A percentile compares a stretch with the other conserved stretches of the same genome.
phyloP scores from a whole-genome alignment of 306 rosid genomes.

The Arachis stenosperma region DNA sequence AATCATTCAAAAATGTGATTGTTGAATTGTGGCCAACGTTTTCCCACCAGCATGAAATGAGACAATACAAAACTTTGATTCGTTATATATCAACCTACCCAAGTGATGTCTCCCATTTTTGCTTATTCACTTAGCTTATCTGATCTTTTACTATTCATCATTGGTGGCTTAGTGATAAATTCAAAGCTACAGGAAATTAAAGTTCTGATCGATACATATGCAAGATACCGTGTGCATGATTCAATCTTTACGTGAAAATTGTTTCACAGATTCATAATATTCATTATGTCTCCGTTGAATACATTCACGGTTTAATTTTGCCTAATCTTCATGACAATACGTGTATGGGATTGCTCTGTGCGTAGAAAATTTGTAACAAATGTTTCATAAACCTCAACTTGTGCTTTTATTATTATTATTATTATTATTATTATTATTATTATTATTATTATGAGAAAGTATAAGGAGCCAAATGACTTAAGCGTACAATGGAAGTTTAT shows the following conservation, averaged over 20 bases:
- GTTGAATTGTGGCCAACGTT: conserved; percentile 11
- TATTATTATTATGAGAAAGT: too few relatives aligned
- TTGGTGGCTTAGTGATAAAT: conserved; percentile 12
- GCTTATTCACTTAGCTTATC: too few relatives aligned
- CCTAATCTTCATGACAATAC: conserved; percentile 44
- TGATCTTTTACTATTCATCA: background rate
- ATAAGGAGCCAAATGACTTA: too few relatives aligned
- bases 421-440: too few relatives aligned
- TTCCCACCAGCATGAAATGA: background rate
- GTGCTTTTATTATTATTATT: too few relatives aligned
- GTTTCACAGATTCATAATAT: conserved; percentile 37
- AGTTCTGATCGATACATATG: conserved; percentile 5
- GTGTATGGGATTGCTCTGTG: background rate
- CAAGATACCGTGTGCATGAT: conserved; percentile 33
- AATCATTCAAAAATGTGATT: conserved; percentile 20
- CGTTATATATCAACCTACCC: too few relatives aligned
- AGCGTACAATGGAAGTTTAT: too few relatives aligned
- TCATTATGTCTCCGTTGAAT: conserved; percentile 52
- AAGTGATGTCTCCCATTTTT: too few relatives aligned
- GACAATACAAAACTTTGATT: too few relatives aligned
- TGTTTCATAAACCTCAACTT: too few relatives aligned
- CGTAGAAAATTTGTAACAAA: too few relatives aligned
- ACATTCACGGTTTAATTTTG: conserved; percentile 48
- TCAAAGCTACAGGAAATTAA: conserved; percentile 17
- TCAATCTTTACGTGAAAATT: conserved; percentile 27